A percentile compares a stretch with the other conserved stretches of the same genome.
phyloP scores from a whole-genome alignment of 139 green algal species.

The Tetraselmis striata region DNA sequence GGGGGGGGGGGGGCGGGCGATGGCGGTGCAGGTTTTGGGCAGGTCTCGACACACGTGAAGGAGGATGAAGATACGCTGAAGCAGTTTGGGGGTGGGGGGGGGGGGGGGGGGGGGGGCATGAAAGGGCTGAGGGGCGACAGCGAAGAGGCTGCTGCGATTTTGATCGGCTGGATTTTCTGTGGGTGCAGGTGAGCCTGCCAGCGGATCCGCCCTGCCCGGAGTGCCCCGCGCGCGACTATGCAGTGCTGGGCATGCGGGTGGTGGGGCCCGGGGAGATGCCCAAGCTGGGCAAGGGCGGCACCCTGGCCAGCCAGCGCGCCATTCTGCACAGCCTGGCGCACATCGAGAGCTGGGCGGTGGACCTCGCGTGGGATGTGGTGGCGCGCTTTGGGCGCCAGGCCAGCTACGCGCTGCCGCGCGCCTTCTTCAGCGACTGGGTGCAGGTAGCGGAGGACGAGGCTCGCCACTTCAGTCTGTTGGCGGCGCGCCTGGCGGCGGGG shows the following conservation, averaged over 20 bases:
- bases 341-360: constrained; percentile 77
- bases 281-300: constrained; percentile 57
- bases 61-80: no score
- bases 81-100: no score
- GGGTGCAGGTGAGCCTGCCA: no score
- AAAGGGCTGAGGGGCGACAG: no score
- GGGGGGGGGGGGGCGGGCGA: no score
- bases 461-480: constrained; percentile 69
- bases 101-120: no score
- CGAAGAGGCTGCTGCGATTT: no score
- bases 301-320: constrained; percentile 28
- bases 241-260: constrained; percentile 12
- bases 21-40: no score
- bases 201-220: neutral
- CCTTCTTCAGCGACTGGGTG: constrained; percentile 71
- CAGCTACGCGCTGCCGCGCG: constrained; percentile 42
- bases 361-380: constrained; percentile 82
- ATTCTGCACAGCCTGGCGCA: constrained; percentile 59
- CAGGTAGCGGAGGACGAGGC: constrained; percentile 82
- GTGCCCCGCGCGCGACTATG: neutral
- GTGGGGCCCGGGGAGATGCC: constrained; percentile 37
- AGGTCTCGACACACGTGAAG: no score
- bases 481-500: constrained; percentile 45
- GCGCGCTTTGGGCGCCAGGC: constrained; percentile 59
- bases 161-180: no score